Evolutionary conservation across 176 grass and related monocot genomes (phyloP).

Genomic region (Oryza meyeriana): DNA sequence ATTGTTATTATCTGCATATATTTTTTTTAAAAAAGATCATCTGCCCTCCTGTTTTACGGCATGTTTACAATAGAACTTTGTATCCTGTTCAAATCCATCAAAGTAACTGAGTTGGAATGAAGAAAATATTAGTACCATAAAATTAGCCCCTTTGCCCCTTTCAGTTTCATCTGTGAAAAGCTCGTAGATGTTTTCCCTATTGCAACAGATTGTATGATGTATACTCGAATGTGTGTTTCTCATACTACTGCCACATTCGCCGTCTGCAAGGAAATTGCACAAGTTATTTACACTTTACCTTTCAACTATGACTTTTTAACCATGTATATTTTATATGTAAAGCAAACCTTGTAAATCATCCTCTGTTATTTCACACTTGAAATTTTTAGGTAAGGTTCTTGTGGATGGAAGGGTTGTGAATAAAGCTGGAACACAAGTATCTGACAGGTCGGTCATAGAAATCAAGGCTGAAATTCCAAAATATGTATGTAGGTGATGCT

Average conservation of each 20-base stretch:
- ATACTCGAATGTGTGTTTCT: neutral
- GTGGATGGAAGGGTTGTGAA: slow-evolving; percentile 84
- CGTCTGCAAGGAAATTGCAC: slow-evolving; percentile 17
- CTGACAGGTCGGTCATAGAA: slow-evolving; percentile 81
- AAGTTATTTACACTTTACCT: slow-evolving; percentile 12
- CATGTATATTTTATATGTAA: neutral
- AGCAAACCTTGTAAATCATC: neutral
- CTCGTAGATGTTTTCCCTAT: neutral
- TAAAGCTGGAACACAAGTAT: slow-evolving; percentile 95
- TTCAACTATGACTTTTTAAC: slow-evolving; percentile 12
- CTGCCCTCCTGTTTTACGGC: neutral
- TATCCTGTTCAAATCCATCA: neutral
- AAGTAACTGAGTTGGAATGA: neutral
- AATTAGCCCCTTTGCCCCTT: neutral
- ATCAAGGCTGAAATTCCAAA: slow-evolving; percentile 93
- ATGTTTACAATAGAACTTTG: neutral
- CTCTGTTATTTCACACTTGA: slow-evolving; percentile 9
- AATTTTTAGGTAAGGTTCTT: slow-evolving; percentile 82
- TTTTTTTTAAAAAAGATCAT: neutral
- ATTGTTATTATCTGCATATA: neutral
- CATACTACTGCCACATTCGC: slow-evolving; percentile 10
- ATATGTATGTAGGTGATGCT: slow-evolving; percentile 99
- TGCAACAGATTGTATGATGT: neutral
- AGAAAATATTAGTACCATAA: neutral
- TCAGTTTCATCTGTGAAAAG: neutral